Percentiles rank a stretch among this genome's conserved stretches.
These are phyloP conservation scores for Candida michaelii DNA, from an alignment of 805 yeast species.

Conservation along the genomic window DNA sequence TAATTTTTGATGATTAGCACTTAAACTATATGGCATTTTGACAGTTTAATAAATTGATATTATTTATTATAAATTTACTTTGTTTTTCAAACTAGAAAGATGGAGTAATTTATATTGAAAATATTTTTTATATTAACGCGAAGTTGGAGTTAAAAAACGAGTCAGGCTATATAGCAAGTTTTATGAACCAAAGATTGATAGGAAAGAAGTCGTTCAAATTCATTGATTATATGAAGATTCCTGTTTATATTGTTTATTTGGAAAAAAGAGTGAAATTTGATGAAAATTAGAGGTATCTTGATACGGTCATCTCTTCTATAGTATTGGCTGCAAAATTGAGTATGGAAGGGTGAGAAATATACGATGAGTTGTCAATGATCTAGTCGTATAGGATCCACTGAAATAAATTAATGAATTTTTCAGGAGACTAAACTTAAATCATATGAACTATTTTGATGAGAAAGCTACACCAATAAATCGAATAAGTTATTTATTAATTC, in stretches of 20 bases:
- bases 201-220: too few species aligned
- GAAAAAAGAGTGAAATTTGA: too few species aligned
- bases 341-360: too few species aligned
- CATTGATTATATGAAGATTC: too few species aligned
- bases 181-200: too few species aligned
- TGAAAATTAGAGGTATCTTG: too few species aligned
- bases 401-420: too few species aligned
- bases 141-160: not conserved
- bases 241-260: too few species aligned
- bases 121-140: slow-evolving; percentile 2
- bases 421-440: too few species aligned
- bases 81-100: not conserved
- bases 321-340: slow-evolving; percentile 2
- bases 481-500: slow-evolving; percentile 7
- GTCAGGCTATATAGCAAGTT: not conserved
- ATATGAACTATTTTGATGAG: too few species aligned
- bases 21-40: slow-evolving; percentile 46
- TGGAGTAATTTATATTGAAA: slow-evolving; percentile 4
- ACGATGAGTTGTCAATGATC: too few species aligned
- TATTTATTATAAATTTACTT: not conserved
- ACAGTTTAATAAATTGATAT: not conserved
- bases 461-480: not conserved
- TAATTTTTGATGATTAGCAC: slow-evolving; percentile 49
- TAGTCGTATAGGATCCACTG: too few species aligned
- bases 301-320: not conserved